These are phyloP conservation scores for Saxophila tyrrhenica DNA, from an alignment of 495 filamentous ascomycete genomes.

Conservation along the genomic window DNA sequence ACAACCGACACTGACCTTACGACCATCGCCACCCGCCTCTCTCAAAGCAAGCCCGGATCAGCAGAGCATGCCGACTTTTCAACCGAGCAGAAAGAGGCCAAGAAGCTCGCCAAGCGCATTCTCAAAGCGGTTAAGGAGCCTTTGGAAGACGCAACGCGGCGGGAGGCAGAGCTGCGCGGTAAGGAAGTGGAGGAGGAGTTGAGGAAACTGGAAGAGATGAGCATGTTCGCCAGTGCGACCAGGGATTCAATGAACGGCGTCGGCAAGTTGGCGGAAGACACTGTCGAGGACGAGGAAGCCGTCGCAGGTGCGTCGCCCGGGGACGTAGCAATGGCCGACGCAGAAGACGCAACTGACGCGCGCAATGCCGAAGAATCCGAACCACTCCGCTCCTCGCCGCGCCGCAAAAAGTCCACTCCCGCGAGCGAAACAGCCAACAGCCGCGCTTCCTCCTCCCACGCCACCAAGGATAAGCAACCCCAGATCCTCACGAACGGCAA, in stretches of 20 bases:
- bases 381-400: neutral
- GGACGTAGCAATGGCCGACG: conserved; percentile 11
- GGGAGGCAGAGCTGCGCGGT: conserved; percentile 66
- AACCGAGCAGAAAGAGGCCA: conserved; percentile 52
- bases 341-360: conserved; percentile 21
- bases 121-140: conserved; percentile 66
- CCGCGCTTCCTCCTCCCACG: neutral
- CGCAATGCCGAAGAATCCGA: neutral
- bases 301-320: conserved; percentile 15
- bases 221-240: conserved; percentile 28
- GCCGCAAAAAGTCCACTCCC: conserved; percentile 1
- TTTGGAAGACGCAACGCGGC: conserved; percentile 63
- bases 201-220: conserved; percentile 59
- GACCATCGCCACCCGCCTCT: conserved; percentile 42
- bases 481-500: neutral
- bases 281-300: conserved; percentile 26
- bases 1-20: conserved; percentile 38
- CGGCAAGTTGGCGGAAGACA: conserved; percentile 25
- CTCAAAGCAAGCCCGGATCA: conserved; percentile 37
- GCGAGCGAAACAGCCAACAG: neutral
- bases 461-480: neutral
- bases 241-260: neutral
- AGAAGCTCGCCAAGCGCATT: conserved; percentile 69
- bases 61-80: conserved; percentile 37
- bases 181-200: conserved; percentile 57